Base-by-base conservation (phyloP, 2,329 filamentous ascomycete species). In the Clonostachys rhizophaga region DNA sequence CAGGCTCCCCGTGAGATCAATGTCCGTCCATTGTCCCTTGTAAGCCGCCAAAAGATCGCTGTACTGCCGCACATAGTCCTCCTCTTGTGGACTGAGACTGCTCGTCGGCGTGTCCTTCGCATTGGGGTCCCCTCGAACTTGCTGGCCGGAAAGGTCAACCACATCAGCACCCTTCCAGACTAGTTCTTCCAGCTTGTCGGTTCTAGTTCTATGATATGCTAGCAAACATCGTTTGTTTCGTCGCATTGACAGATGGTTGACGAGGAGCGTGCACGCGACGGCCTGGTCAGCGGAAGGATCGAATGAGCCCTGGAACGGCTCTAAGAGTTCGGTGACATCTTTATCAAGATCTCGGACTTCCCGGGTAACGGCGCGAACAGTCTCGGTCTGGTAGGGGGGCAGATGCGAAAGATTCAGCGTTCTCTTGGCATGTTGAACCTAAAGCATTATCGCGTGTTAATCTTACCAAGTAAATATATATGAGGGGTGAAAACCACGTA, bases 21-120 rank as follows among this genome's bases (percentile, higher is more conserved):
- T 87, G 63, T 99, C 94, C 17, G 92, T 97, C 92, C 92, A 99
- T 60, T 96, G 91, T 1, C 94, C 94, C 65, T 99, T 99, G 68
- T 95, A 96, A 3, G 91, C 89, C n/a, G 92, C 90, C 47, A 99
- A 72, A 54, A 99, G 74, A 59, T 99, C 91, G 54, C 87, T 86
- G 62, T 96, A 99, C 60, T 91, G 86, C 50, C 92, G 79, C 48
- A 96, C 88, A 61, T 96, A 99, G 58, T 97, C 94, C 65, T 96
- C 91, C 65, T 99, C 94, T 63, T 97, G 92, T 0, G 94, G 91
- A 58, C 91, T 96, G 49, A 97, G 71, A 58, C 88, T 92, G 71
- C 86, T 92, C 49, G 83, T 83, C 18, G 70, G 71, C 30, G 68
- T 72, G 47, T 18, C 17, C 14, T 18, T 39, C 7, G 14, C 17